Base-by-base conservation (phyloP, 2,329 filamentous ascomycete genomes). In the Fusarium musae region DNA sequence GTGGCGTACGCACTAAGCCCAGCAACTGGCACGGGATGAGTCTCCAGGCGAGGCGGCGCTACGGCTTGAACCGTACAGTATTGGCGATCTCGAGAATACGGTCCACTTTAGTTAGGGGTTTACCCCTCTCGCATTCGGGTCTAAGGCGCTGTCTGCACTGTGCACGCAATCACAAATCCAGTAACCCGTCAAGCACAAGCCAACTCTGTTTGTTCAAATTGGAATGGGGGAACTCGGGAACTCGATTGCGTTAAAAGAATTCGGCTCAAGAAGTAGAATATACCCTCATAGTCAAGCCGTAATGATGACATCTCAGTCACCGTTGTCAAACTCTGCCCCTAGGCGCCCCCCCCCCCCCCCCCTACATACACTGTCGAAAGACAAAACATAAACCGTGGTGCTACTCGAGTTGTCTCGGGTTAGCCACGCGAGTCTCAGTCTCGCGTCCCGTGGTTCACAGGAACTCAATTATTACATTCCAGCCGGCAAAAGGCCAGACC, bases 361-460 rank as follows among this genome's bases (percentile, higher is more conserved):
- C 32, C 32, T 15, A 34, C 26, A 59, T 34, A 34, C 26, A 59
- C 36, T 66, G 53, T 60, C n/a, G 37, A 44, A 42, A 63, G 30
- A 43, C 40, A 53, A 68, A 50, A 59, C 56, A 66, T 44, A 58
- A 30, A 59, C 43, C 40, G 32, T 43, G 39, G 49, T 46, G 42
- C 49, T 28, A 49, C 50, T 50, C 16, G 26, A 42, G 44, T 40
- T 74, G 59, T 77, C 73, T 77, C 73, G 64, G 73, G 62, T 56
- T 57, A 53, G 75, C 72, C 73, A 74, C 64, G 63, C 70, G 69
- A 63, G 69, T 69, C 66, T 66, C 59, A 71, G 54, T 58, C 57
- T 52, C 44, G 40, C 66, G 49, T 50, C 47, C 46, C 63, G 17
- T 63, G 43, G 52, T 42, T 28, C 28, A 56, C 47, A 44, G 58